Evolutionary conservation across 768 basidiomycete genomes (phyloP).

Genomic region (Pisolithus tinctorius): DNA sequence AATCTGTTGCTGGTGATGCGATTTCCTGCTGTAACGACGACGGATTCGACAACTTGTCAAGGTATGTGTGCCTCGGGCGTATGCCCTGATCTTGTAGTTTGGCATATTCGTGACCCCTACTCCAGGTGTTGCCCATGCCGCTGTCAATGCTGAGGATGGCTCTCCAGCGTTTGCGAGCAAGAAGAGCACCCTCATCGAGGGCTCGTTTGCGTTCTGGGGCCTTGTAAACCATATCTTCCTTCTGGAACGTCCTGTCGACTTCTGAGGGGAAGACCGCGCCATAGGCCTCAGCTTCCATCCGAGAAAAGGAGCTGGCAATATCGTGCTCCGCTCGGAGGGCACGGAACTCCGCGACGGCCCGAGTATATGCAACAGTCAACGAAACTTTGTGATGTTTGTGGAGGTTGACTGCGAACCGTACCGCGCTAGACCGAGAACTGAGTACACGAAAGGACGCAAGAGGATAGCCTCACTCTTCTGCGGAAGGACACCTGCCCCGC

Average conservation of each 20-base stretch:
- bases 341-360: slow-evolving; percentile 80
- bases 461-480: slow-evolving; percentile 74
- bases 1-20: slow-evolving; percentile 9
- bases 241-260: slow-evolving; percentile 52
- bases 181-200: slow-evolving; percentile 51
- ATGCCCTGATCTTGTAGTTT: slow-evolving; percentile 66
- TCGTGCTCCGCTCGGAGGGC: slow-evolving; percentile 81
- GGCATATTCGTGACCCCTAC: slow-evolving; percentile 67
- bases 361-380: slow-evolving; percentile 73
- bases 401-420: slow-evolving; percentile 76
- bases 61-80: slow-evolving; percentile 58
- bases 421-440: slow-evolving; percentile 44
- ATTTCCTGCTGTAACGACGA: slow-evolving; percentile 15
- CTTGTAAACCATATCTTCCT: slow-evolving; percentile 55
- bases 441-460: not conserved
- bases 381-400: slow-evolving; percentile 56
- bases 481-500: slow-evolving; percentile 70
- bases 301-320: slow-evolving; percentile 68
- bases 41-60: slow-evolving; percentile 30
- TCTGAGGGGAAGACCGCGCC: slow-evolving; percentile 64
- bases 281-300: slow-evolving; percentile 69
- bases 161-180: slow-evolving; percentile 73
- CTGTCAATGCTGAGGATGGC: slow-evolving; percentile 45
- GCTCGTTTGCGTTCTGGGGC: slow-evolving; percentile 53
- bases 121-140: slow-evolving; percentile 47